Base-by-base conservation (phyloP, 805 yeast genomes). In the Brettanomyces nanus region DNA sequence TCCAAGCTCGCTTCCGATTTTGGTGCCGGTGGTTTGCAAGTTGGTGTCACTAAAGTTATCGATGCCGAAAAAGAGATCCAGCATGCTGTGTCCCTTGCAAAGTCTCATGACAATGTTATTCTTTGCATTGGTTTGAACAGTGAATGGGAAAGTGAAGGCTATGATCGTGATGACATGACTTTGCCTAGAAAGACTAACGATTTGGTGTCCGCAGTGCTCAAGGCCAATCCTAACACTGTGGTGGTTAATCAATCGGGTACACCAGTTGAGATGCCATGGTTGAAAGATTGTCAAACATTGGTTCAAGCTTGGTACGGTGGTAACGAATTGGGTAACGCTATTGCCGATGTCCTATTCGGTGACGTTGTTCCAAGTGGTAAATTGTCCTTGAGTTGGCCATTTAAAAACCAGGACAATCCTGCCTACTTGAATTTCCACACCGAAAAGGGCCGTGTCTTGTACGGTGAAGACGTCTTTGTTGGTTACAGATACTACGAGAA, bases 391-490 rank as follows among this genome's bases (percentile, higher is more conserved):
- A 59, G 80, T 4, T 75, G 70, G 68, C 82, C 83, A 26, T 51
- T 60, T 38, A 63, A 56, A 43, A 46, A 63, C 33, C 65, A 70
- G 46, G 80, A 77, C 54, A 74, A 70, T 44, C 82, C 83, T 10
- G 66, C 80, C 0, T 76, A 53, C 54, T 55, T 73, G 48, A 73
- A 68, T 56, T 74, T 61, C 59, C 59, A 61, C 22, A 61, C 77
- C 7, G 69, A 69, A 48, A 65, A 65, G 49, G 81, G 82, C 31
- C 58, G 68, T 37, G 73, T 69, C 23, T 48, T 70, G 39, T 79
- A 78, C 47, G 82, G 84, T 41, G 85, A 79, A 53, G 82, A 77
- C 49, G 71, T 78, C 33, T 77, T 65, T 52, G 73, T 77, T 37
- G 85, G 84, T 17, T 77, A 78, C 61, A 62, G 75, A 42, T 74